A percentile compares a stretch with the other conserved stretches of the same genome.
Conservation (phyloP, 129 eudicot species). For the Flaveria sonorensis region DNA sequence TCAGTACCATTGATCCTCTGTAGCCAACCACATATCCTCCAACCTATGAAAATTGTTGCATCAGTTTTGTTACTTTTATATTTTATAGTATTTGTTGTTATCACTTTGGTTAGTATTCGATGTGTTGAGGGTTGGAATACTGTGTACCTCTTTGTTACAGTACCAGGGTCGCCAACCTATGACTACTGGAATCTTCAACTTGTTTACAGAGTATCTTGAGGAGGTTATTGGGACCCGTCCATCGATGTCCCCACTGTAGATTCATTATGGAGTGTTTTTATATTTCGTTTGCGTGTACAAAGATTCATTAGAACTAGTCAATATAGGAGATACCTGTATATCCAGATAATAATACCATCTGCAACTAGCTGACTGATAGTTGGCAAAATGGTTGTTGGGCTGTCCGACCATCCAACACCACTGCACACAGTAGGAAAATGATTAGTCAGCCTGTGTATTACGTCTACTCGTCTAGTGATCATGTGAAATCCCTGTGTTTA, state of each 20-base stretch:
- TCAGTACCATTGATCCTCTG: conserved; percentile 42
- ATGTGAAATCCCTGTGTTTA: conserved; percentile 4
- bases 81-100: background rate
- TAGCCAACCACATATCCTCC: conserved; percentile 69
- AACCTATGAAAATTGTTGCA: conserved; percentile 39
- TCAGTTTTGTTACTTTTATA: conserved; percentile 13
- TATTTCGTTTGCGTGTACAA: background rate
- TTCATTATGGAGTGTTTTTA: background rate
- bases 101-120: background rate
- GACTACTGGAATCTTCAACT: conserved; percentile 47
- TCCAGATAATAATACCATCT: conserved; percentile 44
- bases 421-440: conserved; percentile 21
- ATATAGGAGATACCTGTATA: conserved; percentile 41
- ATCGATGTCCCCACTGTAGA: conserved; percentile 59
- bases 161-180: conserved; percentile 66
- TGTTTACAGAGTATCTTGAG: conserved; percentile 54
- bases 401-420: conserved; percentile 38
- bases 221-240: conserved; percentile 57
- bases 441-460: conserved; percentile 9
- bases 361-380: conserved; percentile 43
- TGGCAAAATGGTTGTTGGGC: conserved; percentile 47
- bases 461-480: too few relatives aligned
- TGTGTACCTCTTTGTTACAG: conserved; percentile 40
- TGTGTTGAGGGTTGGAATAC: background rate
- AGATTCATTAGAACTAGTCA: background rate